phyloP scores from a whole-genome alignment of 257 asterid genomes.

The Solanum dulcamara region DNA sequence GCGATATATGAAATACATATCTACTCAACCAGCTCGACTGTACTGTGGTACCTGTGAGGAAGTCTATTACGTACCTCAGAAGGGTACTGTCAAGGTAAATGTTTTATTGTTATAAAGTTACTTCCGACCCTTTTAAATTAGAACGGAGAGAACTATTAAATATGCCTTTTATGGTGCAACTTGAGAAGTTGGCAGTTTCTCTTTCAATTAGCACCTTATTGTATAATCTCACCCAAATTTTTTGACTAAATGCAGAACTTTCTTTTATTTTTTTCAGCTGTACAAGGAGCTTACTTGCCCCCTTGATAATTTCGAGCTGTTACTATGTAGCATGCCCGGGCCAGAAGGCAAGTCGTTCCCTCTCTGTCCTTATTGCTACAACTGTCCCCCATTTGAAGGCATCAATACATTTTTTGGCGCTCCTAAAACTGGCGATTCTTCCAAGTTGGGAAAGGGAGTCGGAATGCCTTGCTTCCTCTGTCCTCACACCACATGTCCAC shows the following conservation, averaged over 20 bases:
- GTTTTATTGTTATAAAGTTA: background rate
- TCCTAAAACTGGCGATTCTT: constrained; percentile 34
- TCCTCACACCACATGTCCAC: constrained; percentile 84
- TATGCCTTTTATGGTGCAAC: background rate
- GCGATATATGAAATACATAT: constrained; percentile 82
- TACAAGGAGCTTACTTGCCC: constrained; percentile 94
- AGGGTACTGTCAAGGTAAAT: constrained; percentile 70
- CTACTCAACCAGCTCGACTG: constrained; percentile 76
- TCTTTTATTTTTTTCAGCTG: constrained; percentile 31
- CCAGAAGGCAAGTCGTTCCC: constrained; percentile 87
- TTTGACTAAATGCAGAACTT: background rate
- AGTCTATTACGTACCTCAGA: constrained; percentile 83
- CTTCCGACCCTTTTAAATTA: background rate
- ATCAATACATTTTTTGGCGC: constrained; percentile 51
- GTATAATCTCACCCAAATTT: background rate
- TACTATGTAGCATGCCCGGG: constrained; percentile 64
- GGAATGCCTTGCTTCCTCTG: constrained; percentile 97
- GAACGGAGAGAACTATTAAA: background rate
- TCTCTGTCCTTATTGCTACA: constrained; percentile 81
- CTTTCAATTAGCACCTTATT: background rate
- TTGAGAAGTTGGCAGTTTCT: background rate
- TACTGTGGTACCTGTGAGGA: constrained; percentile 89
- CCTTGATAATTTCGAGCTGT: constrained; percentile 82
- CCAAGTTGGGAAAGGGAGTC: constrained; percentile 59
- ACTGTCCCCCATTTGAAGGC: constrained; percentile 83